Evolutionary conservation across 306 rosid genomes (phyloP).

Genomic region (Quercus gilva): DNA sequence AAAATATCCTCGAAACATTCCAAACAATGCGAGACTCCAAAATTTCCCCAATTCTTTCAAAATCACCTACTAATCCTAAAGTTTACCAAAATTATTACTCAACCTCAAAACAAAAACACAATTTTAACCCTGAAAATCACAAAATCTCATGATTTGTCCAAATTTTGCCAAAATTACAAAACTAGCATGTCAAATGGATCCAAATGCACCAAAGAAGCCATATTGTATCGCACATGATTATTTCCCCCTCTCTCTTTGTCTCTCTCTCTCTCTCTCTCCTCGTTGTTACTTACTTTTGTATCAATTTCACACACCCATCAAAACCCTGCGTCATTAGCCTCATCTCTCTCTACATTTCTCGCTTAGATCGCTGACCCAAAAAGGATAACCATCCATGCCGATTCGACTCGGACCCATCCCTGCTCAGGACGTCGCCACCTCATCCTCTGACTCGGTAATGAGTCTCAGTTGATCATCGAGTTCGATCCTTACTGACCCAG

Average conservation of each 20-base stretch:
- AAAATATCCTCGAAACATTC: no score
- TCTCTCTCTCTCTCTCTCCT: neutral
- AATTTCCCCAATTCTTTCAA: no score
- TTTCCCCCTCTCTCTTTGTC: neutral
- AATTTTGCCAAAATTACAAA: no score
- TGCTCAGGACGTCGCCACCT: conserved; percentile 3
- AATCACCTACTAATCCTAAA: no score
- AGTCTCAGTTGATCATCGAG: conserved; percentile 7
- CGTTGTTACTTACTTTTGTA: neutral
- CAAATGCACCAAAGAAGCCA: neutral
- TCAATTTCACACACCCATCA: conserved; percentile 11
- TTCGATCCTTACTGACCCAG: conserved; percentile 30
- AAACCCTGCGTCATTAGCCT: neutral
- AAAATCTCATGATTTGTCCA: no score
- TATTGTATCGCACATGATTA: neutral
- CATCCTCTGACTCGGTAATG: neutral
- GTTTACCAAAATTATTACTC: no score
- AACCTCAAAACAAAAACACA: no score
- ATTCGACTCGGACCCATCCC: conserved; percentile 16
- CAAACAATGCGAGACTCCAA: no score
- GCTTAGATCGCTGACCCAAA: conserved; percentile 33
- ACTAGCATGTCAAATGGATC: neutral
- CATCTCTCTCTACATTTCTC: conserved; percentile 7
- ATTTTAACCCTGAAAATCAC: no score
- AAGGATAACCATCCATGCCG: conserved; percentile 16